phyloP scores from a whole-genome alignment of 164 flowering plant species.

The Annona squamosa region DNA sequence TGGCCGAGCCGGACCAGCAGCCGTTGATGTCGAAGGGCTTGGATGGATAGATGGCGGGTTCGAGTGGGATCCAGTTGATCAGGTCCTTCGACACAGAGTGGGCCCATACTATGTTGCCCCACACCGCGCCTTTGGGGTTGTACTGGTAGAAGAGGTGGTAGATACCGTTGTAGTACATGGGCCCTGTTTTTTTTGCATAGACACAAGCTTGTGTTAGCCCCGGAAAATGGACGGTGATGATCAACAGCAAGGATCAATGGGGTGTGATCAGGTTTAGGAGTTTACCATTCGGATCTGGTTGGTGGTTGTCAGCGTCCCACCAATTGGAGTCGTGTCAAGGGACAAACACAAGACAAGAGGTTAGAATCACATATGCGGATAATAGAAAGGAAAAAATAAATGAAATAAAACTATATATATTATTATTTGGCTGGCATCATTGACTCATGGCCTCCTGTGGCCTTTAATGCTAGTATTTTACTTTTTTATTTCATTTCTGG shows the following conservation, averaged over 20 bases:
- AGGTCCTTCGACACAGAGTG: conserved; percentile 46
- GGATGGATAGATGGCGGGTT: conserved; percentile 31
- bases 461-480: too few relatives aligned
- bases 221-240: neutral
- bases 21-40: conserved; percentile 35
- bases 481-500: too few relatives aligned
- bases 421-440: neutral
- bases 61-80: conserved; percentile 38
- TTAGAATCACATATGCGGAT: neutral
- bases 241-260: neutral
- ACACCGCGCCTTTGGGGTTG: conserved; percentile 37
- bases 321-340: neutral
- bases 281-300: conserved; percentile 29
- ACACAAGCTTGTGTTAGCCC: neutral
- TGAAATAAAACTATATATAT: neutral
- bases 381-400: neutral
- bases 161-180: conserved; percentile 29
- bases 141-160: conserved; percentile 41
- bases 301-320: neutral
- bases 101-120: conserved; percentile 50
- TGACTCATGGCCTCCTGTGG: neutral
- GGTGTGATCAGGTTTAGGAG: neutral
- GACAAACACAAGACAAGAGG: neutral
- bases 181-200: conserved; percentile 17
- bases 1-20: conserved; percentile 47